Evolutionary conservation across 345 rosid species (phyloP).

Genomic region (Citrus hindsii): DNA sequence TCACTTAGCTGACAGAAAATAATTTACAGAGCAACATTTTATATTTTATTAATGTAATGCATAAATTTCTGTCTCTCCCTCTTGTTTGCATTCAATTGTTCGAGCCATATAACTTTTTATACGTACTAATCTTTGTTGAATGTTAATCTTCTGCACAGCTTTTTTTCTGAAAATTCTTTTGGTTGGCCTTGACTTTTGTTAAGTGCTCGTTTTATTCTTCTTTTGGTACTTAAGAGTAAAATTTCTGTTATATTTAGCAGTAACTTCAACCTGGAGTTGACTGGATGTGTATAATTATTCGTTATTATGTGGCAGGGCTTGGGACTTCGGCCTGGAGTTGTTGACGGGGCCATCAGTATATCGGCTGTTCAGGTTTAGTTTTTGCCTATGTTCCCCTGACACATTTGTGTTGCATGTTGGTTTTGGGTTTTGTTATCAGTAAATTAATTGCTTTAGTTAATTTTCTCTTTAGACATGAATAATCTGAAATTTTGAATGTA

Average conservation of each 20-base stretch:
- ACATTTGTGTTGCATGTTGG: background rate
- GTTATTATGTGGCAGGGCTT: constrained; percentile 55
- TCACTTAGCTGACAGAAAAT: too few species aligned
- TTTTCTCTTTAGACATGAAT: background rate
- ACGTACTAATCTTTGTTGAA: background rate
- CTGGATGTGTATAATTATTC: background rate
- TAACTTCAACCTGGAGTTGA: background rate
- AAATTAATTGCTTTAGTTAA: background rate
- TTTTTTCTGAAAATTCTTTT: background rate
- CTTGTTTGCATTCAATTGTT: background rate
- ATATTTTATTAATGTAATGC: background rate
- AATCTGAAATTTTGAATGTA: background rate
- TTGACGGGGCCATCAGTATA: constrained; percentile 95
- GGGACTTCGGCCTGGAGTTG: constrained; percentile 76
- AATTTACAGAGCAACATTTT: too few species aligned
- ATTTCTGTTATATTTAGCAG: background rate
- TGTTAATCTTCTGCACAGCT: background rate
- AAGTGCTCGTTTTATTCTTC: background rate
- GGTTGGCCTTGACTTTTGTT: background rate
- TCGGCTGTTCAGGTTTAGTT: constrained; percentile 83
- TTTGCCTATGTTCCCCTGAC: background rate
- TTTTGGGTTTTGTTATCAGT: background rate
- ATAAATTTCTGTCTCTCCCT: background rate
- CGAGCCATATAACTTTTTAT: background rate
- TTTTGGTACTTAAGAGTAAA: background rate